These are phyloP conservation scores for Picochlorum sp. DNA, from an alignment of 139 green algal species.

Conservation along the genomic window DNA sequence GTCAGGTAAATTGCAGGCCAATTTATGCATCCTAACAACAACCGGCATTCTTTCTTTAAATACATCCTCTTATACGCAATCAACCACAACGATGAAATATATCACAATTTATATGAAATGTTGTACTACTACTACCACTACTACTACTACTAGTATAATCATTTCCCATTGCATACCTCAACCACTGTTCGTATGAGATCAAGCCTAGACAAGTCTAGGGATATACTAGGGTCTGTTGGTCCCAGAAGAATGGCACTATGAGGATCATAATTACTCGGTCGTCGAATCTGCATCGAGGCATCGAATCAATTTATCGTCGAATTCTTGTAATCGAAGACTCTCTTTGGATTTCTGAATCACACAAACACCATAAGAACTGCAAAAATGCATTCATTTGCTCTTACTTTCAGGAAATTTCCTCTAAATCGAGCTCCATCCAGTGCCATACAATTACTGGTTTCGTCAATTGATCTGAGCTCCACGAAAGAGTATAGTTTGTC, in stretches of 20 bases:
- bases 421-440: conserved; percentile 60
- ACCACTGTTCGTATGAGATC: conserved; percentile 59
- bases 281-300: too few relatives aligned
- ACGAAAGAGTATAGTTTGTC: conserved; percentile 59
- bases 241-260: conserved; percentile 58
- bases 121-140: too few relatives aligned
- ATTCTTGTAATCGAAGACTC: not conserved
- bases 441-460: conserved; percentile 63
- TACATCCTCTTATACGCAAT: too few relatives aligned
- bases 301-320: too few relatives aligned
- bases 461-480: conserved; percentile 61
- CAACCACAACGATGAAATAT: too few relatives aligned
- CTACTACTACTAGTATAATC: too few relatives aligned
- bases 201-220: conserved; percentile 38
- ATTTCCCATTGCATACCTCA: too few relatives aligned
- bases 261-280: conserved; percentile 70
- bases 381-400: too few relatives aligned
- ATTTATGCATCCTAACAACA: too few relatives aligned
- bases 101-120: not conserved
- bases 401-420: conserved; percentile 53
- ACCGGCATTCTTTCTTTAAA: too few relatives aligned
- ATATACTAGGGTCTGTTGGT: conserved; percentile 54
- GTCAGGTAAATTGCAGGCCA: too few relatives aligned
- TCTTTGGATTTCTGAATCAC: not conserved
- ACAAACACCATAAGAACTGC: too few relatives aligned